Conservation (phyloP, 1,139 yeast genomes). For the Protomyces inundatus region DNA sequence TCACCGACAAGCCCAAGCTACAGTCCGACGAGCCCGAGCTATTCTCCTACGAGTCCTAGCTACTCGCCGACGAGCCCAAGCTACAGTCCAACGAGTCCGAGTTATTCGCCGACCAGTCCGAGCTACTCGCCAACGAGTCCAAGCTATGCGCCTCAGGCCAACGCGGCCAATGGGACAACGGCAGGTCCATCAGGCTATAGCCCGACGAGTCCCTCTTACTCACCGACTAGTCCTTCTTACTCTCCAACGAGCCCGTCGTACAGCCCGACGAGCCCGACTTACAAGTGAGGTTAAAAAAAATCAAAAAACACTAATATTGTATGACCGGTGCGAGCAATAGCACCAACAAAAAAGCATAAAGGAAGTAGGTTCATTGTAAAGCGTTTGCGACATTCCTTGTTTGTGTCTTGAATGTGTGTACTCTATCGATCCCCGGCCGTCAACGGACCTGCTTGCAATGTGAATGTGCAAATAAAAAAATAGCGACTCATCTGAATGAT, state of each 20-base stretch:
- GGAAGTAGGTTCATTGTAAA: neutral
- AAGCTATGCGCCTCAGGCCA: conserved; percentile 50
- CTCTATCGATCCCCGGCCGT: neutral
- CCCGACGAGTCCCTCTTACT: conserved; percentile 57
- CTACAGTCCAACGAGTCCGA: conserved; percentile 72
- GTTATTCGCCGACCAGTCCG: conserved; percentile 72
- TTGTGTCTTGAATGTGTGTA: too few species aligned
- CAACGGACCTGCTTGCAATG: too few species aligned
- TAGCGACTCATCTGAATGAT: too few species aligned
- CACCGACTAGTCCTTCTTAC: conserved; percentile 59
- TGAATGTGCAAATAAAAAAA: too few species aligned
- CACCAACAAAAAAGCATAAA: neutral
- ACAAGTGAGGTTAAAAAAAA: conserved; percentile 30
- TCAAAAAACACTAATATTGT: neutral
- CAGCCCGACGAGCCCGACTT: conserved; percentile 45
- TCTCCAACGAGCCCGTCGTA: conserved; percentile 37
- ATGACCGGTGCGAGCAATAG: neutral
- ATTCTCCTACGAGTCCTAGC: conserved; percentile 66
- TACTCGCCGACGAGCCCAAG: conserved; percentile 72
- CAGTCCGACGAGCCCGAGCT: conserved; percentile 64
- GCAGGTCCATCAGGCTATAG: conserved; percentile 39
- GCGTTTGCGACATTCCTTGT: neutral
- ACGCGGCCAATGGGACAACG: neutral
- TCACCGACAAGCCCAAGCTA: conserved; percentile 54
- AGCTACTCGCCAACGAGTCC: conserved; percentile 68